Evolutionary conservation across 345 rosid species (phyloP), one percentile per base, ranked within the genome.

Genomic region (Arabis hirsuta): DNA sequence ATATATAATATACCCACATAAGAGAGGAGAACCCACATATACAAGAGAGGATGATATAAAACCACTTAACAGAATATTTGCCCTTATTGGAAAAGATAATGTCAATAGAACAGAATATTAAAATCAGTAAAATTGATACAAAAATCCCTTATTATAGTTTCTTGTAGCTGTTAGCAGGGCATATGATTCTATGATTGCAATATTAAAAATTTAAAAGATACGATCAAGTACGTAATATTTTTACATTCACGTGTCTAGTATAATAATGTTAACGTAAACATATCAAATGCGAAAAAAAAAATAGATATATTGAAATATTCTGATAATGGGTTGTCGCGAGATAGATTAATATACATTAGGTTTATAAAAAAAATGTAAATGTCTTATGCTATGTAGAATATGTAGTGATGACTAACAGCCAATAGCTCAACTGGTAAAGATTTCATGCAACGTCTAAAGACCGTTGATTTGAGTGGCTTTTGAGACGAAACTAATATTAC

Each of bases 171-270:
- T 43, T 34, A 6, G 9, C 38, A 63, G 34, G 61, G 78, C 38
- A 74, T 74, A 74, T 52, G 78, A 59, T 74, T 67, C 73, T 32
- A 8, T 67, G 55, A 22, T 66, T 50, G 62, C 32, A 45, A 39
- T 65, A 47, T 29, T 29, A 29, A 3, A 29, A 29, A 29, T 29
- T 56, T 24, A 38, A 38, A 65, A 46, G 29, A 26, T 26, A 46
- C 52, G 51, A 65, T 48, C 66, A 46, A 53, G 42, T 73, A 45
- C 22, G 56, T 42, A 46, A 12, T 62, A 53, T 46, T 22, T 59
- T 60, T 44, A 42, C 6, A 44, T 60, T 24, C 50, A 60, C 64
- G 3, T 41, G 64, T 59, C 47, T 39, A 20, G 29, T 58, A 39
- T 20, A 41, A 11, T 11, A 26, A 58, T n/a, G 60, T 42, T 29